Base-by-base conservation (phyloP, 306 rosid genomes). In the Begonia fuchsioides region DNA sequence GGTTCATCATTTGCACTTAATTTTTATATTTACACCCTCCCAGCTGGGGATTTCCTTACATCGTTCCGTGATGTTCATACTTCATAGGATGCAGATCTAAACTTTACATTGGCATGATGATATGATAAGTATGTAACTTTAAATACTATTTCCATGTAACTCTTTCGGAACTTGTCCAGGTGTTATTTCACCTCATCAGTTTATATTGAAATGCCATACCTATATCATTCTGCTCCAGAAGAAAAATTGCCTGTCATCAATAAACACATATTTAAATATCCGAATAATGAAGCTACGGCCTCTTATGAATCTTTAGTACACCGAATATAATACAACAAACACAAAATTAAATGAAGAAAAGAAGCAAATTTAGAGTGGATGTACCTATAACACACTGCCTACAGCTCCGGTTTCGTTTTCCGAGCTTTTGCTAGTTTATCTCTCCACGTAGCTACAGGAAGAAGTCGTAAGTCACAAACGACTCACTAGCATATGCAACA, bases 391-490 rank as follows among this genome's bases (percentile, higher is more conserved):
- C 13, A 0, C 4, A 13, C 47, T 64, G 64, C 41, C 66, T 73
- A 79, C 56, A 45, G 73, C 69, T 72, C 87, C 6, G 52, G 80
- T 10, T 53, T 58, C 17, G 81, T 79, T 60, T 79, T 74, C 13
- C 92, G 94, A 64, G 85, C 76, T 63, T 71, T 60, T 55, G 56
- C 60, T 57, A 92, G 72, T 72, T 75, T 76, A 72, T 92, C 87
- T 69, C 75, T 86, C 94, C 87, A 85, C 65, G 53, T 52, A 50
- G 96, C 98, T 92, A 86, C 84, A 75, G 68, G 69, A 66, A 60
- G 13, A 57, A 62, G 12, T 3, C 39, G 41, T 60, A 59, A 62
- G 50, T 11, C 17, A 48, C 40, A 57, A 51, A 51, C 61, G 35
- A 39, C 18, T 6, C 17, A 45, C 15, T 8, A 12, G 17, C 17